phyloP scores from a whole-genome alignment of 2,329 filamentous ascomycete species.

The Coleophoma cylindrospora region DNA sequence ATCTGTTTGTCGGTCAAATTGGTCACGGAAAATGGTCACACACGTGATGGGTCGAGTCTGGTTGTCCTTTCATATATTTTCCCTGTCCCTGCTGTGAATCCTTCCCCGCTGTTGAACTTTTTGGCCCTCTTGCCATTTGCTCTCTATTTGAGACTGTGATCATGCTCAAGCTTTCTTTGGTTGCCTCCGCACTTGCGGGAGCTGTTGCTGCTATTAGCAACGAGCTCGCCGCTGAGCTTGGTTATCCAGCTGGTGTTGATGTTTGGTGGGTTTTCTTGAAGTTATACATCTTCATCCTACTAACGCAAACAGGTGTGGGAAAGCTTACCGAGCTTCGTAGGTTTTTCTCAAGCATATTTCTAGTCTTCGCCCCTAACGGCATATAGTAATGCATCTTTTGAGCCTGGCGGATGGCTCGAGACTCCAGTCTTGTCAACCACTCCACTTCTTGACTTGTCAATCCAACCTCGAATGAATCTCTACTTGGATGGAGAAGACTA shows the following conservation, averaged over 20 bases:
- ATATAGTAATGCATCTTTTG: slow-evolving; percentile 37
- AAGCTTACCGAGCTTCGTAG: slow-evolving; percentile 34
- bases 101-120: too few relatives aligned
- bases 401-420: slow-evolving; percentile 39
- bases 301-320: slow-evolving; percentile 27
- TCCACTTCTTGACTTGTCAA: slow-evolving; percentile 32
- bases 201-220: slow-evolving; percentile 4
- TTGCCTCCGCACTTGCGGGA: background rate
- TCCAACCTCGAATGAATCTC: slow-evolving; percentile 38
- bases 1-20: too few relatives aligned
- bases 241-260: slow-evolving; percentile 35
- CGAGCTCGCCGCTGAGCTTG: slow-evolving; percentile 22
- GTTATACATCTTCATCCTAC: background rate
- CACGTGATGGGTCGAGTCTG: too few relatives aligned
- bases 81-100: too few relatives aligned
- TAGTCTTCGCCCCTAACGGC: background rate
- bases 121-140: too few relatives aligned
- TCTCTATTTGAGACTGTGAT: background rate
- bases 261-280: slow-evolving; percentile 29
- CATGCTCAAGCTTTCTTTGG: background rate
- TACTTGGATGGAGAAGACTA: slow-evolving; percentile 35
- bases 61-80: too few relatives aligned
- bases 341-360: background rate
- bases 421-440: slow-evolving; percentile 28
- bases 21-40: too few relatives aligned